phyloP scores from a whole-genome alignment of 352 stramenopile species.

The Aphanomyces euteiches region DNA sequence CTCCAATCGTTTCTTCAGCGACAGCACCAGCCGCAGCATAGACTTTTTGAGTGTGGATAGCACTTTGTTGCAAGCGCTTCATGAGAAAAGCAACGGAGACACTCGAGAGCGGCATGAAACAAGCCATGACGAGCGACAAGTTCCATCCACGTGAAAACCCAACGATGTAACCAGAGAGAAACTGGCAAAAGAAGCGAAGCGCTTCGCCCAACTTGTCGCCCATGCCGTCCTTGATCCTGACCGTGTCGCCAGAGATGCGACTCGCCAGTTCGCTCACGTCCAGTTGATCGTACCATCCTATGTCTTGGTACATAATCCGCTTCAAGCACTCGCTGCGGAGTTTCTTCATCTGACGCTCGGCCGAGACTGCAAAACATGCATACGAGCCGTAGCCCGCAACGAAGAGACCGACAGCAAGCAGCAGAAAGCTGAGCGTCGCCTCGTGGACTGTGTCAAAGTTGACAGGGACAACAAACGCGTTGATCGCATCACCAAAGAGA shows the following conservation, averaged over 20 bases:
- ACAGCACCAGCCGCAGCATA: constrained; percentile 49
- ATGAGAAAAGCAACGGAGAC: constrained; percentile 39
- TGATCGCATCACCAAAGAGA: constrained; percentile 41
- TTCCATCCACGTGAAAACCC: constrained; percentile 44
- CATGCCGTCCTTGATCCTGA: constrained; percentile 51
- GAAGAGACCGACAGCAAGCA: constrained; percentile 41
- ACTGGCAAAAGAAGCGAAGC: constrained; percentile 37
- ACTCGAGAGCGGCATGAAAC: constrained; percentile 39
- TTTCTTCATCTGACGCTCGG: constrained; percentile 47
- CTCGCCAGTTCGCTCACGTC: constrained; percentile 37
- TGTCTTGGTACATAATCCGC: constrained; percentile 46
- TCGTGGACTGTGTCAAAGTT: constrained; percentile 40
- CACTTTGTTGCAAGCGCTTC: constrained; percentile 33
- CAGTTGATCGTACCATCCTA: constrained; percentile 45
- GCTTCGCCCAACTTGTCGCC: constrained; percentile 42
- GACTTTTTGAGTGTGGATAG: constrained; percentile 39
- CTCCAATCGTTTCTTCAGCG: constrained; percentile 46
- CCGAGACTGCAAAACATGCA: constrained; percentile 37
- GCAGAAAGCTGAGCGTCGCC: constrained; percentile 35
- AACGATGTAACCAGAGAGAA: constrained; percentile 39
- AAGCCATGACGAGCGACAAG: constrained; percentile 43
- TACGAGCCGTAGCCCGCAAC: constrained; percentile 39
- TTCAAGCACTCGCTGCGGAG: constrained; percentile 37
- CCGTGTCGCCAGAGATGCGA: constrained; percentile 40
- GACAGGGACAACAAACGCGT: constrained; percentile 36